Evolutionary conservation across 2,329 filamentous ascomycete species (phyloP).

Genomic region (Aureobasidium zeae): DNA sequence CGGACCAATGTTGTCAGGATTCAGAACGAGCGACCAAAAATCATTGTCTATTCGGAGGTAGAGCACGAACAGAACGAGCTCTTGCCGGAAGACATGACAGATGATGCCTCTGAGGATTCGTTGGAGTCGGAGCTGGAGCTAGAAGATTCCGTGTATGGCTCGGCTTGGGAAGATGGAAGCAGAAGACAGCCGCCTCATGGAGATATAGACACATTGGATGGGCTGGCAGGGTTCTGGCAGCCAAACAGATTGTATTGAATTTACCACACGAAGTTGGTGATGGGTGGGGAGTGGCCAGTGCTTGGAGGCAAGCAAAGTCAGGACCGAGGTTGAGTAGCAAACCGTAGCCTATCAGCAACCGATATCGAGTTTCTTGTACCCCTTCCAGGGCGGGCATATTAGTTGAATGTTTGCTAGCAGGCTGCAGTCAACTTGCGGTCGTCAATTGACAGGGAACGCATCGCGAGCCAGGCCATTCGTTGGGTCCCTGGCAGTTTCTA

Average conservation of each 20-base stretch:
- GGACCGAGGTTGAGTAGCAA: slow-evolving; percentile 6
- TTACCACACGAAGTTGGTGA: background rate
- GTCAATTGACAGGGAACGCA: slow-evolving; percentile 3
- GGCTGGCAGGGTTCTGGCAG: slow-evolving; percentile 35
- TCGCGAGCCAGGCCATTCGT: slow-evolving; percentile 11
- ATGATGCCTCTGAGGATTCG: too few species aligned
- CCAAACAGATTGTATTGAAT: slow-evolving; percentile 37
- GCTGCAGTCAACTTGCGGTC: slow-evolving; percentile 3
- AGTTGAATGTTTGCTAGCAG: slow-evolving; percentile 12
- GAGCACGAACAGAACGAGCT: background rate
- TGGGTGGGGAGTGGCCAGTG: slow-evolving; percentile 11
- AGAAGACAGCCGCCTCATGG: too few species aligned
- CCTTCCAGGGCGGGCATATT: background rate
- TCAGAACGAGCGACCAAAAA: too few species aligned
- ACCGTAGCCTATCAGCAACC: slow-evolving; percentile 5
- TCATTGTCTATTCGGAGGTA: too few species aligned
- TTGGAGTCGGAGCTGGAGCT: too few species aligned
- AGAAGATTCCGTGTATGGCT: too few species aligned
- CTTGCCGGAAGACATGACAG: background rate
- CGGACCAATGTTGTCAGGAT: too few species aligned
- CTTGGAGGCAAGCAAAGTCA: slow-evolving; percentile 11
- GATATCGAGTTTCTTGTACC: background rate
- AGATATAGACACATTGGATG: too few species aligned
- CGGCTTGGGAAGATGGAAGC: too few species aligned
- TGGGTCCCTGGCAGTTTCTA: slow-evolving; percentile 18